phyloP scores from a whole-genome alignment of 164 flowering plant species.

The Cinnamomum chago region DNA sequence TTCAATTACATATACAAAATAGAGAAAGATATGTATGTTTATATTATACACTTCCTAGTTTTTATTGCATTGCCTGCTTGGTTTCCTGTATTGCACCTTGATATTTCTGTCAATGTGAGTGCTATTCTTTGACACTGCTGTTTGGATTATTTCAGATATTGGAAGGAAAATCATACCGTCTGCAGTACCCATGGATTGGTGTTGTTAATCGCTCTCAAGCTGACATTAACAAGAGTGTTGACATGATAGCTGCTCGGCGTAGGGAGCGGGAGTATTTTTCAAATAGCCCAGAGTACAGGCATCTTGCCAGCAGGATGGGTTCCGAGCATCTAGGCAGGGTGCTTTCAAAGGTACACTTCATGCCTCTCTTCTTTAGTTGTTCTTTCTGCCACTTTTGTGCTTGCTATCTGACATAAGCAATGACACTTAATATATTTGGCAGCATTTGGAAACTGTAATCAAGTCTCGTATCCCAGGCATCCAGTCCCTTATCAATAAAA shows the following conservation, averaged over 20 bases:
- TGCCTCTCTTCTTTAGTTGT: no score
- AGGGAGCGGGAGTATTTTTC: constrained; percentile 75
- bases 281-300: constrained; percentile 69
- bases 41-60: not conserved
- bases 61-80: not conserved
- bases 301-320: constrained; percentile 76
- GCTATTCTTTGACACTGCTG: constrained; percentile 5
- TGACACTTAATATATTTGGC: constrained; percentile 13
- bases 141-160: constrained; percentile 41
- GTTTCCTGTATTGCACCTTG: not conserved
- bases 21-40: not conserved
- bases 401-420: not conserved
- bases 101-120: constrained; percentile 1
- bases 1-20: not conserved
- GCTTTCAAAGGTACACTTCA: constrained; percentile 60
- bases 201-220: constrained; percentile 87
- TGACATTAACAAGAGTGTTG: constrained; percentile 81
- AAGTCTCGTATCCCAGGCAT: constrained; percentile 76
- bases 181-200: constrained; percentile 83
- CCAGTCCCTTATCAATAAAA: constrained; percentile 71
- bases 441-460: constrained; percentile 83
- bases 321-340: constrained; percentile 79
- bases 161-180: constrained; percentile 66
- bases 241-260: constrained; percentile 88
- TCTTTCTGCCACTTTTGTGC: not conserved